A percentile compares a stretch with the other conserved stretches of the same genome.
phyloP scores from a whole-genome alignment of 345 rosid genomes.

The Brassica rapa region DNA sequence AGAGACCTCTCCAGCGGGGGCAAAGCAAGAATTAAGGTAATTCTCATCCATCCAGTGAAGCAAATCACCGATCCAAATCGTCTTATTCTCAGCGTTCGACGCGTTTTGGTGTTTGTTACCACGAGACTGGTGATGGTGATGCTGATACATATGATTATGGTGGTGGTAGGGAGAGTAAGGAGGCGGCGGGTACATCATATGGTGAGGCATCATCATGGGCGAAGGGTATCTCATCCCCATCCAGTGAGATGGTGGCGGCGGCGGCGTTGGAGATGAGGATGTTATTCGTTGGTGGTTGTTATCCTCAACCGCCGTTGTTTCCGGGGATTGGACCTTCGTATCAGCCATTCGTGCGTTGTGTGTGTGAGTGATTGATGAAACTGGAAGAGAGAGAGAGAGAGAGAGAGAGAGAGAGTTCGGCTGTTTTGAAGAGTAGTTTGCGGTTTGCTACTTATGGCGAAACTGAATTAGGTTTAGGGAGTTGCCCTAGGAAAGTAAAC shows the following conservation, averaged over 20 bases:
- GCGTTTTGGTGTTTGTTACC: slow-evolving; percentile 47
- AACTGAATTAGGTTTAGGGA: slow-evolving; percentile 1
- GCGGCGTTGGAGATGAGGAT: not conserved
- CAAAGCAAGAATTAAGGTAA: slow-evolving; percentile 70
- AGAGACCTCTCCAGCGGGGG: slow-evolving; percentile 76
- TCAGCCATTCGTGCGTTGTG: slow-evolving; percentile 18
- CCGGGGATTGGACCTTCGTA: slow-evolving; percentile 56
- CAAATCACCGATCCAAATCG: slow-evolving; percentile 96
- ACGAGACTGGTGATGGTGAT: slow-evolving; percentile 39
- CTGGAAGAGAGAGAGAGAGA: not conserved
- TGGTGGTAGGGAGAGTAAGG: slow-evolving; percentile 59
- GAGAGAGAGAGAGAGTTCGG: not conserved
- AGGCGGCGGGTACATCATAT: slow-evolving; percentile 64
- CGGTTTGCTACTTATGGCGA: not conserved
- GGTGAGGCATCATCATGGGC: slow-evolving; percentile 88
- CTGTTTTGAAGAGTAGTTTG: not conserved
- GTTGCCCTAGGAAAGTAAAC: not conserved
- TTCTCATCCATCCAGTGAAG: slow-evolving; percentile 98
- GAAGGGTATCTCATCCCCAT: slow-evolving; percentile 76
- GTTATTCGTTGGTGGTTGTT: slow-evolving; percentile 39
- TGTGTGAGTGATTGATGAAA: not conserved
- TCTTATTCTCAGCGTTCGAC: slow-evolving; percentile 65
- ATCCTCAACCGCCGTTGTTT: slow-evolving; percentile 17
- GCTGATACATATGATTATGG: slow-evolving; percentile 44
- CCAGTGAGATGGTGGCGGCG: slow-evolving; percentile 58